Evolutionary conservation across 2,329 filamentous ascomycete genomes (phyloP).

Genomic region (Fonsecaea multimorphosa): DNA sequence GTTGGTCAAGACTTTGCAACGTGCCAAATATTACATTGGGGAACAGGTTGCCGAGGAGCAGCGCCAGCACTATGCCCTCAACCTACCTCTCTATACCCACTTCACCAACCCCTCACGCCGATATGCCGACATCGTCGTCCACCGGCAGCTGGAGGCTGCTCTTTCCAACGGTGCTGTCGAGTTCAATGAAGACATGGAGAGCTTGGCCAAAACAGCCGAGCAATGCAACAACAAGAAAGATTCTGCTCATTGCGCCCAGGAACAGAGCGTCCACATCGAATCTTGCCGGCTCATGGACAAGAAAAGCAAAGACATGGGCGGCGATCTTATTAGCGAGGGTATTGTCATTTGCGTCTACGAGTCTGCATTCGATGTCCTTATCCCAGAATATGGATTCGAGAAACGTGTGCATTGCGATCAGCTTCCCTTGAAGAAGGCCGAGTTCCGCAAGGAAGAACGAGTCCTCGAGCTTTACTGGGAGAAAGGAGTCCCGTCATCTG

Average conservation of each 20-base stretch:
- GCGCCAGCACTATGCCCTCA: conserved; percentile 88
- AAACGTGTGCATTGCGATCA: conserved; percentile 99
- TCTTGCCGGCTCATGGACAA: conserved; percentile 96
- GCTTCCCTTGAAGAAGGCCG: conserved; percentile 96
- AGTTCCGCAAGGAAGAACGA: conserved; percentile 95
- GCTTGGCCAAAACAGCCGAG: conserved; percentile 87
- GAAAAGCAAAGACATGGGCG: conserved; percentile 81
- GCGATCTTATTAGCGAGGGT: conserved; percentile 92
- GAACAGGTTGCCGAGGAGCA: conserved; percentile 78
- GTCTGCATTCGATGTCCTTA: conserved; percentile 96
- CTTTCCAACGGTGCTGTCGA: conserved; percentile 82
- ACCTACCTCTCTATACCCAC: conserved; percentile 93
- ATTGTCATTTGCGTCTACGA: conserved; percentile 98
- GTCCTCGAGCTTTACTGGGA: conserved; percentile 98
- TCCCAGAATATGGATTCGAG: conserved; percentile 98
- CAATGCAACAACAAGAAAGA: conserved; percentile 99
- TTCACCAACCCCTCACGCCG: conserved; percentile 95
- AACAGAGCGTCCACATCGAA: conserved; percentile 98
- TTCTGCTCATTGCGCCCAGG: conserved; percentile 93
- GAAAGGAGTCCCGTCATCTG: conserved; percentile 96
- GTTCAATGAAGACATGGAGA: conserved; percentile 87
- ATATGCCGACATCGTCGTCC: conserved; percentile 93
- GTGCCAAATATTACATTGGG: conserved; percentile 91
- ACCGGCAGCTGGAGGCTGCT: conserved; percentile 88
- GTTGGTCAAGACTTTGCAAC: conserved; percentile 91